Evolutionary conservation across 2,329 filamentous ascomycete species (phyloP).

Genomic region (Neocatenulostroma microsporum): DNA sequence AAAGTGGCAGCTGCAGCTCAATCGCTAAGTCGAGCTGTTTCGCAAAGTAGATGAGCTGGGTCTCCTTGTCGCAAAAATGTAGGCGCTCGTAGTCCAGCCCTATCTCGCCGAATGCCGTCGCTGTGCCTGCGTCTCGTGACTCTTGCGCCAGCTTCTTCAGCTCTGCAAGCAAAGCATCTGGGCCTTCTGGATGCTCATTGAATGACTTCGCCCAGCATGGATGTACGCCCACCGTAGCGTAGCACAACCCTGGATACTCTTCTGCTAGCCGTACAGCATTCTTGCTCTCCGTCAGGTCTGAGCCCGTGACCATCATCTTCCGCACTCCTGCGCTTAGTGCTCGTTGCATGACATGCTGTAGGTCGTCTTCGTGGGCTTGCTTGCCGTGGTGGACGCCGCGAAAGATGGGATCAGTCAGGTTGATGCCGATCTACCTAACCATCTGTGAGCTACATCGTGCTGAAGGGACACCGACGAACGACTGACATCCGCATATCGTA

Average conservation of each 20-base stretch:
- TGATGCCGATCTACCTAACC: conserved; percentile 68
- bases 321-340: conserved; percentile 70
- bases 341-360: conserved; percentile 67
- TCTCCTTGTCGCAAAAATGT: conserved; percentile 67
- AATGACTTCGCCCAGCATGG: conserved; percentile 82
- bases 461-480: conserved; percentile 7
- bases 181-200: conserved; percentile 54
- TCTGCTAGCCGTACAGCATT: conserved; percentile 67
- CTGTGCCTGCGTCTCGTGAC: conserved; percentile 51
- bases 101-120: conserved; percentile 84
- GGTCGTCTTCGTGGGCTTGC: conserved; percentile 64
- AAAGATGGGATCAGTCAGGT: conserved; percentile 88
- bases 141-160: conserved; percentile 58
- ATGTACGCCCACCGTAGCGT: conserved; percentile 86
- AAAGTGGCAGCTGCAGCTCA: conserved; percentile 72
- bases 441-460: conserved; percentile 5
- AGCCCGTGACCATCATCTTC: conserved; percentile 91
- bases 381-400: conserved; percentile 76
- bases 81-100: conserved; percentile 94
- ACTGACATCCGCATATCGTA: conserved; percentile 41
- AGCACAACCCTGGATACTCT: conserved; percentile 70
- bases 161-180: conserved; percentile 45
- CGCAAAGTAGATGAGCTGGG: conserved; percentile 78
- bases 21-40: conserved; percentile 73
- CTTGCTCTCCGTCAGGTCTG: conserved; percentile 68